Evolutionary conservation across 345 rosid genomes (phyloP).

Genomic region (Camelina sativa): DNA sequence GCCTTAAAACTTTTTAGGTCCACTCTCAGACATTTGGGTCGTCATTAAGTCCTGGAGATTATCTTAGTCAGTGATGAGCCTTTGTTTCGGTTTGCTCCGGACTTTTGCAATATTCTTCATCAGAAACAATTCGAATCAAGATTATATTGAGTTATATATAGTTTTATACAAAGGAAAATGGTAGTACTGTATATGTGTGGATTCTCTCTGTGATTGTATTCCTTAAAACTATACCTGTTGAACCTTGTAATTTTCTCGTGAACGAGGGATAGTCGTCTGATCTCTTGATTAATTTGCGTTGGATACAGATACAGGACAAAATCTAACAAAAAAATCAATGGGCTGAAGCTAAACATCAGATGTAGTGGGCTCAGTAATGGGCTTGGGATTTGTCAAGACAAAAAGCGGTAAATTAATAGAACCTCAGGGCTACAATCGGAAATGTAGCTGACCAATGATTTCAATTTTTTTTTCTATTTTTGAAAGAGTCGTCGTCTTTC

Average conservation of each 20-base stretch:
- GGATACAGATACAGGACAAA: background rate
- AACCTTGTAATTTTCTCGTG: background rate
- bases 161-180: background rate
- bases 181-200: background rate
- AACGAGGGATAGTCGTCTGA: background rate
- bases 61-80: background rate
- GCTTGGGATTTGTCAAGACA: background rate
- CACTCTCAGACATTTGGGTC: background rate
- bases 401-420: background rate
- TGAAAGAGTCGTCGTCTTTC: background rate
- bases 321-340: background rate
- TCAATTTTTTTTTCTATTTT: no score
- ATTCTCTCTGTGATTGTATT: background rate
- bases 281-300: background rate
- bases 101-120: background rate
- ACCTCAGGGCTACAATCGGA: background rate
- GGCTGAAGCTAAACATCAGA: no score
- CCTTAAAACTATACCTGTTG: background rate
- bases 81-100: background rate
- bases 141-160: background rate
- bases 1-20: slow-evolving; percentile 8
- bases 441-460: background rate
- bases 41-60: slow-evolving; percentile 1
- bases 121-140: background rate
- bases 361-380: background rate